These are phyloP conservation scores for Thraustochytrium sp. DNA, from an alignment of 352 stramenopile species.

Conservation along the genomic window DNA sequence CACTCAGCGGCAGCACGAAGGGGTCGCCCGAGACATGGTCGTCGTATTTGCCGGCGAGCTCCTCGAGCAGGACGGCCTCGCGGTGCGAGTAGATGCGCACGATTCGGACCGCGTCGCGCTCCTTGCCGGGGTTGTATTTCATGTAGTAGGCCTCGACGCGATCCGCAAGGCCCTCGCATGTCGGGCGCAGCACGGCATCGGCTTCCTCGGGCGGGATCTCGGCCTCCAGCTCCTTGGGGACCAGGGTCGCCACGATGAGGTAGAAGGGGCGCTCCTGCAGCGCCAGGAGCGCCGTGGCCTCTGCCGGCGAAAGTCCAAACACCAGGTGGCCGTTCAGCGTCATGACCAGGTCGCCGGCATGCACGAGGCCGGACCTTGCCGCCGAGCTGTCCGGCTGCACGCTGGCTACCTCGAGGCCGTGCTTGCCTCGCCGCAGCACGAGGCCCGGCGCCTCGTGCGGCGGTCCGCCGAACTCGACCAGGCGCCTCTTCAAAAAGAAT, in stretches of 20 bases:
- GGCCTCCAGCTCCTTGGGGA: conserved; percentile 19
- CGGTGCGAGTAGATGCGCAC: conserved; percentile 31
- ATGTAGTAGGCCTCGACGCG: conserved; percentile 13
- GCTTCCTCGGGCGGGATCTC: neutral
- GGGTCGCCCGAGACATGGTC: conserved; percentile 13
- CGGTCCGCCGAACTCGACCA: conserved; percentile 7
- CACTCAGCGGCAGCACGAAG: neutral
- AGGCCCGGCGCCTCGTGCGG: neutral
- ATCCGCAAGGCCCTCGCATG: neutral
- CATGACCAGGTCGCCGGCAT: conserved; percentile 34
- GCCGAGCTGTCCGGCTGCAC: neutral
- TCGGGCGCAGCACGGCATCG: neutral
- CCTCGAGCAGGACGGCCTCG: conserved; percentile 26
- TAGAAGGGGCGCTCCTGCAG: conserved; percentile 18
- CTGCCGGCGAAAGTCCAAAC: neutral
- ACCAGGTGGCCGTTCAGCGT: conserved; percentile 24
- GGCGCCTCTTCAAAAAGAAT: neutral
- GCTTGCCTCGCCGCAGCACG: neutral
- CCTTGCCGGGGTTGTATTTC: conserved; percentile 25
- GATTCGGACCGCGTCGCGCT: conserved; percentile 6
- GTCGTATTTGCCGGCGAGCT: neutral
- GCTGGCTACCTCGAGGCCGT: conserved; percentile 8
- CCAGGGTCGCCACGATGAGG: conserved; percentile 20
- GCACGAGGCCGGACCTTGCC: neutral
- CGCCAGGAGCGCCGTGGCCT: neutral